Base-by-base conservation (phyloP, 108 stramenopile species). In the Licmophora abbreviata region DNA sequence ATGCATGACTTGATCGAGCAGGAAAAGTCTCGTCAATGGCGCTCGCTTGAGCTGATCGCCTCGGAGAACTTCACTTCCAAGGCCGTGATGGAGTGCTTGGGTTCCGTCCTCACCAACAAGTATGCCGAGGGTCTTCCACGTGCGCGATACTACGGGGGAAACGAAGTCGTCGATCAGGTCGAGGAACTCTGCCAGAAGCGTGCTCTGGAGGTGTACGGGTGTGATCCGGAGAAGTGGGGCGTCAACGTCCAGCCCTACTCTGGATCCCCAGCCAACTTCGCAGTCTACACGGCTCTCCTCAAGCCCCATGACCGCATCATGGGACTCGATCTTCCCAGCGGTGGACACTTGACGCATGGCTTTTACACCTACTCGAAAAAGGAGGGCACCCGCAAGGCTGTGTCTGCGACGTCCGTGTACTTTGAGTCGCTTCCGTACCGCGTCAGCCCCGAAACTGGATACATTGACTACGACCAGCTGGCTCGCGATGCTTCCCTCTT, bases 261-360 rank as follows among this genome's bases (percentile, higher is more conserved):
- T 42, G 97, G 99, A 44, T 94, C 93, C 7, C 99, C 99, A 23
- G 99, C 99, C 68, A 99, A 99, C 90, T 99, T 99, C 60, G 97
- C 95, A 25, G 99, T 96, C 32, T 98, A 97, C 84, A 99, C 99
- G 20, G 99, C 77, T 29, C 68, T 99, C 21, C 74, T 99, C 25
- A 58, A 69, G 34, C 99, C 99, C 26, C 99, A 99, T 66, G 99
- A 98, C 63, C 97, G 99, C 54, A 99, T 99, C 87, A 99, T 99
- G 99, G 99, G 97, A 45, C 75, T 99, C 54, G 99, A 99, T 67
- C 76, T 99, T 36, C 99, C 99, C 48, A 86, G 83, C 43, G 99
- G 99, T 34, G 98, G 98, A 35, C 97, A 99, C 75, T 75, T 99
- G 59, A 97, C 97, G 22, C 97, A 99, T 63, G 95, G 93, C 46